Base-by-base conservation (phyloP, 228 moss, liverwort and hornwort species). In the Sphagnum fallax region DNA sequence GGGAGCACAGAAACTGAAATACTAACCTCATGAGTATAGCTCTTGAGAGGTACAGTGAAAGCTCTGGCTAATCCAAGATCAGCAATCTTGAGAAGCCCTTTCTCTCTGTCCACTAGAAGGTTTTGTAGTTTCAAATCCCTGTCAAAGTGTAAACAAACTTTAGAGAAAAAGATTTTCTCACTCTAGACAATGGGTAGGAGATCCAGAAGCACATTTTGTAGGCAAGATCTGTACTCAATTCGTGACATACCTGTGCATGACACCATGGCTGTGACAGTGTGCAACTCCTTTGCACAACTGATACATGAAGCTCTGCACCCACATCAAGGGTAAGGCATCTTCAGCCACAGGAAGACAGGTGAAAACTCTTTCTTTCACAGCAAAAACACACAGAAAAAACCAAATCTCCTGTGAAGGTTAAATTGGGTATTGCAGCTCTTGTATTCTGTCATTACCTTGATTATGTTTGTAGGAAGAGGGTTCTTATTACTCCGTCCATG, bases 91-190 rank as follows among this genome's bases (percentile, higher is more conserved):
- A 92, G 73, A 57, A 88, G 74, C 8, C 90, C 92, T 51, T 86
- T 92, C 50, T 86, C 84, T 70, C 82, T 84, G 47, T 90, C 88
- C 51, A 92, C 90, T 9, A 92, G 88, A 12, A 92, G 84, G 57
- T 92, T 92, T 66, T 92, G 90, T 52, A 90, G 92, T 72, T 90
- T 92, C 76, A 92, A 58, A 78, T 92, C 92, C 72, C 90, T 91
- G 87, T 14, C 10, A 65, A 75, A 32, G 57, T 18, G 66, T 48
- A 49, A 66, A 16, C 12, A 18, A 51, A 32, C 32, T 11, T 11
- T 55, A 55, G 55, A 12, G 12, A 51, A 67, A 71, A 12, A 49
- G 11, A 16, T 63, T 71, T 9, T 6, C 32, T 32, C 32, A 32
- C 32, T 32, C 32, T 32, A 32, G 32, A 32, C 32, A 32, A 32